These are phyloP conservation scores for Podila epicladia DNA, from an alignment of 192 early-diverging fungal species.

Conservation along the genomic window DNA sequence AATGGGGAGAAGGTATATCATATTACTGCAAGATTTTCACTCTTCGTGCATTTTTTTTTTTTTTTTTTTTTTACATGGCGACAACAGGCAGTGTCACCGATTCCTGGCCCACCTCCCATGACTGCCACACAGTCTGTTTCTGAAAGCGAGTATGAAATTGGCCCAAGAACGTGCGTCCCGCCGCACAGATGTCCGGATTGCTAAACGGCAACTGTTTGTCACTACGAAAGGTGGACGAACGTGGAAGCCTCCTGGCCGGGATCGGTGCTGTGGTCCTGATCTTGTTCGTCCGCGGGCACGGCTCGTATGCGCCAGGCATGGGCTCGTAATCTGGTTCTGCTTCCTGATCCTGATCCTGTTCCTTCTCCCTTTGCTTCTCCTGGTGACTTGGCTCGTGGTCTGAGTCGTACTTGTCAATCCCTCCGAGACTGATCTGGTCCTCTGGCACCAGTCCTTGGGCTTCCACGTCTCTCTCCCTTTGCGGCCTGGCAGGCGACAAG, in stretches of 20 bases:
- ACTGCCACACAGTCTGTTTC: slow-evolving; percentile 9
- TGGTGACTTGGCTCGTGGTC: background rate
- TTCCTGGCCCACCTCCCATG: slow-evolving; percentile 36
- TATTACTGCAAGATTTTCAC: background rate
- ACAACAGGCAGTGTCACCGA: slow-evolving; percentile 33
- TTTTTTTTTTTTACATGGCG: slow-evolving; percentile 3
- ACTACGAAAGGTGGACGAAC: slow-evolving; percentile 17
- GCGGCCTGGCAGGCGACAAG: background rate
- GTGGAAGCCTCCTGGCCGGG: background rate
- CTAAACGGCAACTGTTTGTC: slow-evolving; percentile 31
- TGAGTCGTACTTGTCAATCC: background rate
- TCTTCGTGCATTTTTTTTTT: no score
- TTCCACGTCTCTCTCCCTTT: background rate
- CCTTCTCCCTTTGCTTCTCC: background rate
- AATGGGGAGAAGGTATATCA: background rate
- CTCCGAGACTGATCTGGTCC: background rate
- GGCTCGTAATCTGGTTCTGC: background rate
- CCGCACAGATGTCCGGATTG: slow-evolving; percentile 22
- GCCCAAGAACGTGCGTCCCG: slow-evolving; percentile 18
- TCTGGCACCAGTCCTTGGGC: background rate
- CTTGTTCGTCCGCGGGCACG: background rate
- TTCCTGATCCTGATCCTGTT: background rate
- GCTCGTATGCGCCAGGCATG: slow-evolving; percentile 1
- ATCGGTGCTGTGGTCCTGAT: background rate
- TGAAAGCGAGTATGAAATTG: slow-evolving; percentile 29